Base-by-base conservation (phyloP, 2,329 filamentous ascomycete species). In the Talaromyces sp. region DNA sequence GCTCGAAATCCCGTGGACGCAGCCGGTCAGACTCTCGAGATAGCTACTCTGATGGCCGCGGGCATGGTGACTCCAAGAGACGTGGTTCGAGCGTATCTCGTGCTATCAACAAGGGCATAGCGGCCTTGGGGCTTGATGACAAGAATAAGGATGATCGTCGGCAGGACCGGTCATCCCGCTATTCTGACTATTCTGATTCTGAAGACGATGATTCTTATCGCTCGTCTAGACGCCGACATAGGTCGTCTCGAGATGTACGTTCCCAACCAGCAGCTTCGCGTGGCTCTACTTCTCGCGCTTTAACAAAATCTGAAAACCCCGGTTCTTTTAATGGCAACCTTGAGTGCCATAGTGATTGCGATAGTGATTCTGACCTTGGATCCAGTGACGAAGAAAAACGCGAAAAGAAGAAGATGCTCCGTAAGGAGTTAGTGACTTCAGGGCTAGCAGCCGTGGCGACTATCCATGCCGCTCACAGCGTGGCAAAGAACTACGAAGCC, bases 361-460 rank as follows among this genome's bases (percentile, higher is more conserved):
- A 77, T 63, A 77, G 73, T 69, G 78, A 81, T 71, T 80, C 78
- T 77, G 77, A 79, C 75, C 77, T 83, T 64, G 82, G 82, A 60
- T 82, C 81, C 65, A 85, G 83, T 71, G 82, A 81, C 68, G 86
- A 87, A 70, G 85, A 89, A 77, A 85, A 87, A 70, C 80, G 82
- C 66, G 77, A 80, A 69, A 79, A 81, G 59, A 88, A 86, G 75
- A 87, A 88, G 71, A 81, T 88, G 78, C 81, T 81, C 78, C 83
- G 85, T 73, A 88, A 88, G 75, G 84, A 88, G 79, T 73, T 88
- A 69, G 71, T 89, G 65, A 88, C 86, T 66, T 84, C 85, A 59
- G 86, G 87, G 65, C 77, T 89, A 62, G 87, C 87, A 59, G 86
- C 85, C 61, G 82, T 89, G 62, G 87, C 87, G 42, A 89, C 87